Evolutionary conservation across 352 stramenopile species (phyloP), one percentile per base, ranked within the genome.

Genomic region (Phytophthora cajani): DNA sequence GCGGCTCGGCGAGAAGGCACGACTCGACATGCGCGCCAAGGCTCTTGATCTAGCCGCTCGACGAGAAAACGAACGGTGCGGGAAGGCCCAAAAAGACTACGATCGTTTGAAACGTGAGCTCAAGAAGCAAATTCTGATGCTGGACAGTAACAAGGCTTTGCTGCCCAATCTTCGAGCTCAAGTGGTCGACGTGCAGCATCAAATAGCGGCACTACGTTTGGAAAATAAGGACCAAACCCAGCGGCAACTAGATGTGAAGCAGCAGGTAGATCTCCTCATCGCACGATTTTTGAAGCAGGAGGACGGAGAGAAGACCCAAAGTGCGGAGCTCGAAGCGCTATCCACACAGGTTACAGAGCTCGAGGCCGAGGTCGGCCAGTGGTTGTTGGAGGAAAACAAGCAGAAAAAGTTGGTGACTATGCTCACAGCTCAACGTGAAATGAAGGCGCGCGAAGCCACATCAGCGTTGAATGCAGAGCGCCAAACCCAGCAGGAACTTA

Each of bases 261-360:
- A 98, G 68, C 91, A 98, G 56, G 87, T 98, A 1, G 92, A 98
- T 69, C 49, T 98, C 38, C 79, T 96, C 4, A 94, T 98, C 40
- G 92, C 88, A 2, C 81, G 85, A 3, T 95, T 98, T 47, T 72
- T 98, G 30, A 87, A 87, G 38, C 87, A 97, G 27, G 93, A 98
- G 62, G 78, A 88, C 23, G 71, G 89, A 27, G 92, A 98, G 64
- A 89, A 93, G 58, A 62, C 72, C 10, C 85, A 96, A 53, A 81
- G 75, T 12, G 59, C 56, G 0, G 86, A 91, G 16, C 79, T 98
- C 10, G 79, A 97, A 17, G 54, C 47, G 8, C 63, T 96, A 23
- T 78, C 85, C 10, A 69, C 62, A 7, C 72, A 94, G 33, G 91
- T 98, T 1, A 63, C 82, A 12, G 52, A 78, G 12, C 76, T 96